Percentiles rank a stretch among this genome's conserved stretches.
These are phyloP conservation scores for Linum usitatissimum DNA, from an alignment of 345 rosid genomes.

Conservation along the genomic window DNA sequence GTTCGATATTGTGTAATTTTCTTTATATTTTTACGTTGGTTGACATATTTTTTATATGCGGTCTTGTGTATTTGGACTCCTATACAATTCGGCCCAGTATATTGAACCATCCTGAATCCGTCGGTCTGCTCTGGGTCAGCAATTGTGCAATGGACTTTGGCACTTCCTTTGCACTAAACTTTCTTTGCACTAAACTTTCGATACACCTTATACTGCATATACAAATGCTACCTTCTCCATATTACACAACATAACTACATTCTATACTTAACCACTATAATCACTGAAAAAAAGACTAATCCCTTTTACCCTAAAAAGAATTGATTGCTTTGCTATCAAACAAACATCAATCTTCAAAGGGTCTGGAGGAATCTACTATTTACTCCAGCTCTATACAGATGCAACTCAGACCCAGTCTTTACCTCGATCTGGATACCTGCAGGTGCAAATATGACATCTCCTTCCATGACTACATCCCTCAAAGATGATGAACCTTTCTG, in stretches of 20 bases:
- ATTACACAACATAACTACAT: not conserved
- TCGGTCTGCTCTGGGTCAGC: too few relatives aligned
- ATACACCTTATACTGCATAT: not conserved
- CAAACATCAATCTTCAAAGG: conserved; percentile 2
- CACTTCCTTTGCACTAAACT: too few relatives aligned
- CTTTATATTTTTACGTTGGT: too few relatives aligned
- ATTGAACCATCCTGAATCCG: too few relatives aligned
- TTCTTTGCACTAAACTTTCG: not conserved
- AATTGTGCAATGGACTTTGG: too few relatives aligned
- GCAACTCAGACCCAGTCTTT: conserved; percentile 42
- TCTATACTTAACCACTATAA: not conserved
- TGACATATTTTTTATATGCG: too few relatives aligned
- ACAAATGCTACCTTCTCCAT: not conserved
- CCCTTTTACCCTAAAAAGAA: not conserved
- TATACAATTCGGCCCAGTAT: too few relatives aligned
- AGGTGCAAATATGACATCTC: conserved; percentile 79
- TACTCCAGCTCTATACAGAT: conserved; percentile 78
- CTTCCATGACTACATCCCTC: conserved; percentile 34
- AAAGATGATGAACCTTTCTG: conserved; percentile 20
- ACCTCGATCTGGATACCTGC: conserved; percentile 48
- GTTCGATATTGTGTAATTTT: too few relatives aligned
- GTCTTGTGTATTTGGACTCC: too few relatives aligned
- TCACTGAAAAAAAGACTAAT: not conserved
- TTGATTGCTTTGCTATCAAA: not conserved
- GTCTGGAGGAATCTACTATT: conserved; percentile 50